Base-by-base conservation (phyloP, 192 early-diverging fungal genomes). In the Dimargaris cristalligena region DNA sequence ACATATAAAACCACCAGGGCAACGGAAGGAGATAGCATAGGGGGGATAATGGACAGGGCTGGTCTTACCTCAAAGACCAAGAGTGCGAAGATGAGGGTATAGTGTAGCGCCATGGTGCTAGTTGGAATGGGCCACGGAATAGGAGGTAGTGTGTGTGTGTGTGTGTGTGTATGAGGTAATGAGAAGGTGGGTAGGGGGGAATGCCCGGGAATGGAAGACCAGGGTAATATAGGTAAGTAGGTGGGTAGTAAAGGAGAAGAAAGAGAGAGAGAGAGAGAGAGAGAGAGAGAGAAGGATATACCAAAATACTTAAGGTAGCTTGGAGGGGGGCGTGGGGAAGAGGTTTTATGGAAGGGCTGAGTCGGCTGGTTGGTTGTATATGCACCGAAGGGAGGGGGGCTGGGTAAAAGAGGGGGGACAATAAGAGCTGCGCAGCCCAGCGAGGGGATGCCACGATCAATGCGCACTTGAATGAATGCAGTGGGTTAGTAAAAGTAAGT, bases 41-140 rank as follows among this genome's bases (percentile, higher is more conserved):
- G 20, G n/a, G 25, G 46, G 25, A 47, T 13, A 44, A 44, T 13
- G 18, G 41, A 44, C 18, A 44, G 8, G 18, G 41, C 10, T 44
- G 41, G n/a, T 41, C 32, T 29, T 4, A 54, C 61, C 62, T 62
- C 56, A 44, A 67, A 62, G 46, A 74, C 67, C 32, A 74, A 64
- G 18, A 68, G 34, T 30, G 67, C 32, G 58, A 74, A 74, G 22
- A 68, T 62, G 46, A 65, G 44, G 23, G 38, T 44, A 44, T 59
- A 59, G 58, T 59, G 58, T n/a, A 59, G 58, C 34, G 58, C 58
- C 58, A 59, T 59, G 54, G 54, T 14, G 20, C 20, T 2, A 20
- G 20, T 0, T 20, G 54, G 16, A 34, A 13, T 6, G 54, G 30
- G 47, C 22, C 38, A 41, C 38, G 47, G 22, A 48, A n/a, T 48